A percentile compares a stretch with the other conserved stretches of the same genome.
These are phyloP conservation scores for Diaporthe amygdali DNA, from an alignment of 2,329 filamentous ascomycete species.

Conservation along the genomic window DNA sequence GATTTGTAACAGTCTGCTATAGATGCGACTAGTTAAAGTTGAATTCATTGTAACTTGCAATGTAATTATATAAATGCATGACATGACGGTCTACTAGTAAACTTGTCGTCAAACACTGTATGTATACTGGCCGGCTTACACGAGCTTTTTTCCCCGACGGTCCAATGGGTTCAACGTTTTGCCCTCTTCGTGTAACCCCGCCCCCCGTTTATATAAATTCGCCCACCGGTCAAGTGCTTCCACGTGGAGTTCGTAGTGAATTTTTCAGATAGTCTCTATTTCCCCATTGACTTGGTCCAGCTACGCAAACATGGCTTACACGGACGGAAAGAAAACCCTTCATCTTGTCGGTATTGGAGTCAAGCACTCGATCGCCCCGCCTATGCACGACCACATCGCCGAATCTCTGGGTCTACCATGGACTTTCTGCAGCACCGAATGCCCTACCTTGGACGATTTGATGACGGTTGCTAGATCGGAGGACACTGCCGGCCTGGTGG, in stretches of 20 bases:
- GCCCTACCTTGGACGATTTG: background rate
- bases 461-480: background rate
- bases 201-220: background rate
- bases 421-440: slow-evolving; percentile 24
- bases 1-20: slow-evolving; percentile 50
- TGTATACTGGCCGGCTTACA: background rate
- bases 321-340: slow-evolving; percentile 23
- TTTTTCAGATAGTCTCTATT: background rate
- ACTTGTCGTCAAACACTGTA: background rate
- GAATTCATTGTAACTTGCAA: background rate
- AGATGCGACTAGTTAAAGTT: too few species aligned
- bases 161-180: background rate
- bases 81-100: too few species aligned
- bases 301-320: background rate
- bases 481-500: background rate
- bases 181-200: background rate
- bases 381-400: slow-evolving; percentile 46
- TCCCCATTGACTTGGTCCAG: background rate
- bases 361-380: slow-evolving; percentile 44
- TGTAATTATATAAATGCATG: too few species aligned
- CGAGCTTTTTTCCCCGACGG: background rate
- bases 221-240: background rate
- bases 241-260: background rate
- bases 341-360: slow-evolving; percentile 46
- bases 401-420: slow-evolving; percentile 39